Conservation (phyloP, 169 alveolate genomes). For the Miamiensis avidus region DNA sequence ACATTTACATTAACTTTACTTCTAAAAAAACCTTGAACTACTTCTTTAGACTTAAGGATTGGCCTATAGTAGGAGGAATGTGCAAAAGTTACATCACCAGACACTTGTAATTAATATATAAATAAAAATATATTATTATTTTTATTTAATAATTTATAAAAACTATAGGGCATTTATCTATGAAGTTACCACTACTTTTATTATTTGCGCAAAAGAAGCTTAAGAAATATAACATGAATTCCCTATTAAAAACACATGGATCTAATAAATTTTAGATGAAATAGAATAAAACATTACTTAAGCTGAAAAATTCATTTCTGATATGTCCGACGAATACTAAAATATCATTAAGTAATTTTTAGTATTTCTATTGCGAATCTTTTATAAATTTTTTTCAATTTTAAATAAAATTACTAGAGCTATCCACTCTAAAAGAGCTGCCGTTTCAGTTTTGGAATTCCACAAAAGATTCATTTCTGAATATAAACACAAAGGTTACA, state of each 20-base stretch:
- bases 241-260: slow-evolving; percentile 28
- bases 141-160: too few relatives aligned
- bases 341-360: slow-evolving; percentile 21
- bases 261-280: slow-evolving; percentile 38
- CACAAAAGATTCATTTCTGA: slow-evolving; percentile 33
- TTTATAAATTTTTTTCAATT: too few relatives aligned
- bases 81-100: slow-evolving; percentile 36
- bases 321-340: slow-evolving; percentile 24
- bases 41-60: slow-evolving; percentile 34
- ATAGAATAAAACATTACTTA: slow-evolving; percentile 6
- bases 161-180: slow-evolving; percentile 26
- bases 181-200: slow-evolving; percentile 43
- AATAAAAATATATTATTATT: too few relatives aligned
- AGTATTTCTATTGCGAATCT: not conserved
- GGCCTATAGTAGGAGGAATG: slow-evolving; percentile 31
- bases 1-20: slow-evolving; percentile 36
- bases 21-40: slow-evolving; percentile 16
- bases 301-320: slow-evolving; percentile 39
- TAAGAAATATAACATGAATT: slow-evolving; percentile 29
- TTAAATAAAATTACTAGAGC: not conserved
- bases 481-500: slow-evolving; percentile 32
- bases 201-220: slow-evolving; percentile 47
- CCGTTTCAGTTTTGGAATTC: slow-evolving; percentile 23
- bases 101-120: slow-evolving; percentile 12
- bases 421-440: slow-evolving; percentile 44